These are phyloP conservation scores for Globisporangium carolinianum DNA, from an alignment of 352 stramenopile genomes.

Conservation along the genomic window DNA sequence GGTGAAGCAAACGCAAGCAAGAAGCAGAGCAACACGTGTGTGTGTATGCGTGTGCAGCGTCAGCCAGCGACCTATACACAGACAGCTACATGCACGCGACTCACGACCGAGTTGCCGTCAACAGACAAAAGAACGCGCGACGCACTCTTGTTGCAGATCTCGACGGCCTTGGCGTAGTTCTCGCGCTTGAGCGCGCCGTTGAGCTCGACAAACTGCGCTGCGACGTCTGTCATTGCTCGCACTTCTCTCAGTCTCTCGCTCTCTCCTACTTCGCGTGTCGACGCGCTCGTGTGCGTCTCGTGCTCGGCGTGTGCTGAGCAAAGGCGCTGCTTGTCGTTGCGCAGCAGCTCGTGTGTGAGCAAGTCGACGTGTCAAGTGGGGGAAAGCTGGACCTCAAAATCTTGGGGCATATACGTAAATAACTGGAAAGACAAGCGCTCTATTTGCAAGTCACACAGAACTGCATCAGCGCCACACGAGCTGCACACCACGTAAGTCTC, in stretches of 20 bases:
- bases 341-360: too few relatives aligned
- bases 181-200: slow-evolving; percentile 66
- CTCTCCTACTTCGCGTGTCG: background rate
- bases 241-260: background rate
- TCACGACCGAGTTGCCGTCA: background rate
- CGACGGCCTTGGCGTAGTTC: slow-evolving; percentile 70
- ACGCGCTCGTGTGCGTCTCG: too few relatives aligned
- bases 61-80: background rate
- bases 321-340: too few relatives aligned
- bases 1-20: background rate
- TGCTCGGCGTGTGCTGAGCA: too few relatives aligned
- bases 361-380: too few relatives aligned
- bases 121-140: background rate
- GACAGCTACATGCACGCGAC: too few relatives aligned
- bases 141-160: slow-evolving; percentile 86
- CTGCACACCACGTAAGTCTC: too few relatives aligned
- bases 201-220: slow-evolving; percentile 69
- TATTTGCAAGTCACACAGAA: background rate
- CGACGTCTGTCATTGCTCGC: slow-evolving; percentile 21
- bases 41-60: background rate
- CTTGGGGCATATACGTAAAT: too few relatives aligned
- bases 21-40: background rate
- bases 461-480: background rate
- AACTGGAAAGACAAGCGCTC: too few relatives aligned
- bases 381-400: too few relatives aligned